A percentile compares a stretch with the other conserved stretches of the same genome.
Conservation (phyloP, 202 grass and related monocot species). For the Alloteropsis angusta region DNA sequence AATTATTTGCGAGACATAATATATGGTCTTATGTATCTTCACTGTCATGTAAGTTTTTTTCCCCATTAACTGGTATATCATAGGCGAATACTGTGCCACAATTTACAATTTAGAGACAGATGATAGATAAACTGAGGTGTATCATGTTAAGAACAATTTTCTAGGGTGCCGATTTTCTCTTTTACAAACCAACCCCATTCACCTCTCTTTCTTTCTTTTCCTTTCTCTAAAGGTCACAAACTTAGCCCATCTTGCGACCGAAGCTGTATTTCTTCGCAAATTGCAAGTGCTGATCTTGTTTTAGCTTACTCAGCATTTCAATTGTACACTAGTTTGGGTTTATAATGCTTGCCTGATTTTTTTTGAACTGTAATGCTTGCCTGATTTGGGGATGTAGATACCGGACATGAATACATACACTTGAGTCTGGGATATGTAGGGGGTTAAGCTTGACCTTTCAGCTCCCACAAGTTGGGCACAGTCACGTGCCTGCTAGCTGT, state of each 20-base stretch:
- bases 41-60: constrained; percentile 62
- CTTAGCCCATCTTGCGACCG: neutral
- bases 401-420: neutral
- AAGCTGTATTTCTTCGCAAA: neutral
- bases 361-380: too few relatives aligned
- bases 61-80: neutral
- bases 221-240: neutral
- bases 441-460: neutral
- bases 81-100: neutral
- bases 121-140: neutral
- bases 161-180: neutral
- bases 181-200: neutral
- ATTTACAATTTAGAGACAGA: neutral
- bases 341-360: too few relatives aligned
- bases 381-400: neutral
- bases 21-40: constrained; percentile 82
- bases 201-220: neutral
- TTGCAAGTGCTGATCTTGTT: neutral
- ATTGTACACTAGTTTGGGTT: neutral
- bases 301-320: neutral
- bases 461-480: neutral
- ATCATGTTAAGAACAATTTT: neutral
- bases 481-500: neutral
- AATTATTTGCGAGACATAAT: constrained; percentile 79
- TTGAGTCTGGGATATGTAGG: neutral